Evolutionary conservation across 129 eudicot species (phyloP).

Genomic region (Centaurea solstitialis): DNA sequence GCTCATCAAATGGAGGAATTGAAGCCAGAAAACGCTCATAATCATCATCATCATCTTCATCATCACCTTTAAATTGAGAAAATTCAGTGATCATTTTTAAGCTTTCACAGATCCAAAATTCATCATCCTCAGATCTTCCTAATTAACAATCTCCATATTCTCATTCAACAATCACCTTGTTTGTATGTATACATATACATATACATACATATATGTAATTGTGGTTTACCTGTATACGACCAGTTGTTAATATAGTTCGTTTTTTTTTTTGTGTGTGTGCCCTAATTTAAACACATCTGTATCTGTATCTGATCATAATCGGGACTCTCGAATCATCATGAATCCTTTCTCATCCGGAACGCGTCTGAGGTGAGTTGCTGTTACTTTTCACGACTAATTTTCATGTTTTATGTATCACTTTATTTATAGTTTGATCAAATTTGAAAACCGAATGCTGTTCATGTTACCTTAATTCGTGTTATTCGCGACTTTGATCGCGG

Average conservation of each 20-base stretch:
- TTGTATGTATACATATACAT: neutral
- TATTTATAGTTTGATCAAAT: neutral
- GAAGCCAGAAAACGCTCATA: neutral
- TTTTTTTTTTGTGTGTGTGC: neutral
- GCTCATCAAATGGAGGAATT: neutral
- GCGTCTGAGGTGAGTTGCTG: constrained; percentile 67
- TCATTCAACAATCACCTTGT: constrained; percentile 15
- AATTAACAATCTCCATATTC: constrained; percentile 25
- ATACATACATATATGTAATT: neutral
- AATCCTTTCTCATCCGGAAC: constrained; percentile 92
- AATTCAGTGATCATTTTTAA: neutral
- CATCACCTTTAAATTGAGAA: neutral
- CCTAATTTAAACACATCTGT: constrained; percentile 25
- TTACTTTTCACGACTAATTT: neutral
- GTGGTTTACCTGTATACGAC: neutral
- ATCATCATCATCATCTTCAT: neutral
- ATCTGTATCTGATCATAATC: constrained; percentile 52
- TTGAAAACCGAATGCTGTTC: constrained; percentile 5
- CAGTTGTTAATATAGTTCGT: constrained; percentile 23
- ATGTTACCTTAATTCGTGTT: constrained; percentile 15
- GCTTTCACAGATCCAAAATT: constrained; percentile 21
- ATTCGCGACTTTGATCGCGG: neutral
- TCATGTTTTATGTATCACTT: neutral
- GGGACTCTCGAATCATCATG: constrained; percentile 72
- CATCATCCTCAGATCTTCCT: constrained; percentile 23